Base-by-base conservation (phyloP, 2,329 filamentous ascomycete genomes). In the Pyrenochaeta sp. region DNA sequence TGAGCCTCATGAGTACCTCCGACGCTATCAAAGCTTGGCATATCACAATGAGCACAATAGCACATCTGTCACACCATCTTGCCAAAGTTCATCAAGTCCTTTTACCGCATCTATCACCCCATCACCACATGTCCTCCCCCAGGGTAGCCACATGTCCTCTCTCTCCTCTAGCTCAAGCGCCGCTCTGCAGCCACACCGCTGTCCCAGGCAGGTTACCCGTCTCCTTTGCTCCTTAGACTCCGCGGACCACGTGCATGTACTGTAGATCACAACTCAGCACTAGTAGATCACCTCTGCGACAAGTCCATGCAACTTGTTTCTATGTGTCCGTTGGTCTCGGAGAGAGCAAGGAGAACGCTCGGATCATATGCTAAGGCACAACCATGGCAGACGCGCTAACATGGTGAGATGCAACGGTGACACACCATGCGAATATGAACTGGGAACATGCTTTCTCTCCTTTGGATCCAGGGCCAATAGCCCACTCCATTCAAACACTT, bases 111-210 rank as follows among this genome's bases (percentile, higher is more conserved):
- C 20, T 41, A 41, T 27, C 23, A 27, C 23, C 44, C 14, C 36
- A 12, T 17, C 14, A n/a, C 20, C 14, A 4, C 10, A 27, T 12
- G 20, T 9, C 11, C 18, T 27, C 21, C 27, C 40, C 27, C 12
- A 10, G 10, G 40, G 14, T 12, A n/a, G 20, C 27, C 40, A 17
- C 20, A 31, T 17, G 21, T 20, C 32, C 14, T 51, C 48, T 48
- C 5, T 40, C 45, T 51, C 50, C 46, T n/a, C n/a, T 61, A 57
- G 58, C 45, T 33, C 50, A 61, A 39, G 51, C 52, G 54, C 50
- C 42, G 44, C 36, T 51, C 47, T 42, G 41, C 49, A 56, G 42
- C 52, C 42, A 56, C 45, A 30, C 37, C 35, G 40, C 49, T 27
- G 45, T 39, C 7, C 15, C 47, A 43, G 54, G 56, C 55, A 60